phyloP scores from a whole-genome alignment of 106 monocot genomes.

The Allium fistulosum region DNA sequence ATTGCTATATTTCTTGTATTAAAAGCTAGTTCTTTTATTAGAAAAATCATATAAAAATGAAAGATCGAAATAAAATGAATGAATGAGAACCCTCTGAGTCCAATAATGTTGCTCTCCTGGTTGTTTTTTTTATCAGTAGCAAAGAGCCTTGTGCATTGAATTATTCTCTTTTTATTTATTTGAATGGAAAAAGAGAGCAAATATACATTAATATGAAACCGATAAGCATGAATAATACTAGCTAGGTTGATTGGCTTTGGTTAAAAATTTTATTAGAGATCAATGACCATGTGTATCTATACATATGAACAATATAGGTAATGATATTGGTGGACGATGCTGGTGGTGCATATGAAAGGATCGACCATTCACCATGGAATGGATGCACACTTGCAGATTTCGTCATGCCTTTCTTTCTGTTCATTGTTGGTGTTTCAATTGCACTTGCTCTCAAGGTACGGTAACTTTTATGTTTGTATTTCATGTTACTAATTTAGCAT shows the following conservation, averaged over 20 bases:
- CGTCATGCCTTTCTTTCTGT: slow-evolving; percentile 53
- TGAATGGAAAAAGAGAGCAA: too few relatives aligned
- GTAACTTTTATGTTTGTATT: background rate
- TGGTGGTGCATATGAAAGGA: slow-evolving; percentile 23
- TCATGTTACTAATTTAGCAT: background rate
- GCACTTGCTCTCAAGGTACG: slow-evolving; percentile 37
- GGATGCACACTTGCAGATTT: slow-evolving; percentile 46
- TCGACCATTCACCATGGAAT: slow-evolving; percentile 51
- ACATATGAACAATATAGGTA: slow-evolving; percentile 6
- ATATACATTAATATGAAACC: background rate
- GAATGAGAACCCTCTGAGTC: too few relatives aligned
- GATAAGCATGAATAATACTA: background rate
- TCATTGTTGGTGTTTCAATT: slow-evolving; percentile 41
- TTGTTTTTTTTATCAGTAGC: too few relatives aligned
- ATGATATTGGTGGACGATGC: slow-evolving; percentile 43
- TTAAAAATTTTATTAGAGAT: background rate
- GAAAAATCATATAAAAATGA: too few relatives aligned
- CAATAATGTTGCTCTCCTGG: too few relatives aligned
- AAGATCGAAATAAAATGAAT: too few relatives aligned
- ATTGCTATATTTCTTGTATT: too few relatives aligned
- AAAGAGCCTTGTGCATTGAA: too few relatives aligned
- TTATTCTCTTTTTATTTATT: background rate
- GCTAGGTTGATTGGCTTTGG: background rate
- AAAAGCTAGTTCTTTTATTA: too few relatives aligned
- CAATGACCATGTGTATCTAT: background rate